Base-by-base conservation (phyloP, 2,329 filamentous ascomycete species). In the Karstenula rhodostoma region DNA sequence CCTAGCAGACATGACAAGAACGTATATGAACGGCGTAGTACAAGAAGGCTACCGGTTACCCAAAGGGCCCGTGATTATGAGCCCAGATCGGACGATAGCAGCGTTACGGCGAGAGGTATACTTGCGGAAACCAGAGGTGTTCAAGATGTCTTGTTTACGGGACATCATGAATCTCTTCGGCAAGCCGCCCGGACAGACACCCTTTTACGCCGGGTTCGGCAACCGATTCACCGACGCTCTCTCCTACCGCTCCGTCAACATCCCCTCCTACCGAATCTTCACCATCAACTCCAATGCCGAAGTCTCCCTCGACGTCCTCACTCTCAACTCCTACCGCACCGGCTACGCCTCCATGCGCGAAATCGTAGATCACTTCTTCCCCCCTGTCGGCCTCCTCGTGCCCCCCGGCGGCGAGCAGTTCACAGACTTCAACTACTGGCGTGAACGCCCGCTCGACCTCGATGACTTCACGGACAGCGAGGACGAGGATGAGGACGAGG, bases 221-320 rank as follows among this genome's bases (percentile, higher is more conserved):
- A 99, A 99, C 77, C 89, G 95, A 58, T 85, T 99, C 58, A 99
- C 96, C 0, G 96, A 99, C 76, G 95, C 96, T 57, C 87, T 99
- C 60, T 96, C 92, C 55, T 99, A 99, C 77, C 90, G 95, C 61
- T 95, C 92, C 5, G 95, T 99, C 56, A 96, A 97, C 75, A 97
- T 99, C 43, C 95, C 95, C 0, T 90, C 91, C 55, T 96, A 90
- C 25, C 87, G 95, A 56, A 99, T 99, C 69, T 99, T 99, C 78
- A 97, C 95, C 17, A 99, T 99, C 83, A 99, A 99, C 78, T 95
- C 92, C 56, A 96, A 98, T 73, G 94, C 94, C 1, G 95, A 99
- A 78, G 94, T 99, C 32, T 94, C 91, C 29, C 83, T 99, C 23
- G 94, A 98, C 75, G 83, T 99, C 47, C 82, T 98, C 46, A 94